Evolutionary conservation across 2,329 filamentous ascomycete genomes (phyloP).

Genomic region (Malbranchea cinnamomea): DNA sequence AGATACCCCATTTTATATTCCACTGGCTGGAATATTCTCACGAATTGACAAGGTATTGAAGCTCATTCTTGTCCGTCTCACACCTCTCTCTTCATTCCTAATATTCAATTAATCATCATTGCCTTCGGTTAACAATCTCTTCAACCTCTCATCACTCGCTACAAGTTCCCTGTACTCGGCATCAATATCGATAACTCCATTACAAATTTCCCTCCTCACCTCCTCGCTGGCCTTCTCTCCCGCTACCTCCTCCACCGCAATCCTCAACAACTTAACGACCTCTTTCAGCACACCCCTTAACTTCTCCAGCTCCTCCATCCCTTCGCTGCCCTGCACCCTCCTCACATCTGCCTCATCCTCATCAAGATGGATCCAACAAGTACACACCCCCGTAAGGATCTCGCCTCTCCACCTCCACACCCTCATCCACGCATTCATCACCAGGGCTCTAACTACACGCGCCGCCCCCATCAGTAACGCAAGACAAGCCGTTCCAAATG

Average conservation of each 20-base stretch:
- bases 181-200: slow-evolving; percentile 18
- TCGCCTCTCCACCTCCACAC: slow-evolving; percentile 48
- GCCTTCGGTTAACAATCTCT: slow-evolving; percentile 16
- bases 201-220: slow-evolving; percentile 11
- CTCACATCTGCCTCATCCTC: slow-evolving; percentile 18
- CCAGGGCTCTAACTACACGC: slow-evolving; percentile 39
- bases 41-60: no score
- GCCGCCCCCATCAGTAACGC: slow-evolving; percentile 39
- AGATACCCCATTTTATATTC: slow-evolving; percentile 1
- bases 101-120: no score
- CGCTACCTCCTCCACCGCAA: slow-evolving; percentile 12
- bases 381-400: slow-evolving; percentile 45
- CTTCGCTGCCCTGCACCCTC: slow-evolving; percentile 3
- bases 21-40: no score
- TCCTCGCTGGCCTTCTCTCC: slow-evolving; percentile 8
- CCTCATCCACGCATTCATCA: slow-evolving; percentile 56
- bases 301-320: slow-evolving; percentile 13
- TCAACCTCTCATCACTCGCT: slow-evolving; percentile 20
- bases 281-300: slow-evolving; percentile 18
- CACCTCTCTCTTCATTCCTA: no score
- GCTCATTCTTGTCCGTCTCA: no score
- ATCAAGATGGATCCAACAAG: slow-evolving; percentile 47
- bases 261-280: slow-evolving; percentile 16
- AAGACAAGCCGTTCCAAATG: slow-evolving; percentile 45
- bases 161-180: slow-evolving; percentile 21